A percentile compares a stretch with the other conserved stretches of the same genome.
phyloP scores from a whole-genome alignment of 352 stramenopile genomes.

The Phytophthora hybrid region DNA sequence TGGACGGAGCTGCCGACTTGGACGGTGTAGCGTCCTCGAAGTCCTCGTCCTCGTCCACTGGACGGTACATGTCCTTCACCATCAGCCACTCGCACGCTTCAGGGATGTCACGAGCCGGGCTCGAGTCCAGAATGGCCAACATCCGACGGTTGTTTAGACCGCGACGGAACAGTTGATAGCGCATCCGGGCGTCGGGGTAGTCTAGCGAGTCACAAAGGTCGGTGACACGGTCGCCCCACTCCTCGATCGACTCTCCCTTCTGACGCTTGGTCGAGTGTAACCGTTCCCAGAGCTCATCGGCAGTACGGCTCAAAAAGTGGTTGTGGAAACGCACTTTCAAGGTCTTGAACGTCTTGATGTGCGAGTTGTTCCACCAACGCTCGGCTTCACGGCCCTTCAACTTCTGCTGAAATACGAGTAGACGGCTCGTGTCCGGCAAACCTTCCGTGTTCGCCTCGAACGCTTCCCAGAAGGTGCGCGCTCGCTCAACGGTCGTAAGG shows the following conservation, averaged over 20 bases:
- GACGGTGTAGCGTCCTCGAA: neutral
- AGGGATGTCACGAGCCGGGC: neutral
- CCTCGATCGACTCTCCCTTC: conserved; percentile 2
- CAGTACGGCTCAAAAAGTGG: conserved; percentile 1
- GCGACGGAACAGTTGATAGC: neutral
- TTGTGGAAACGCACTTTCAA: neutral
- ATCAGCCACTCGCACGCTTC: conserved; percentile 5
- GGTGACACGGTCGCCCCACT: conserved; percentile 4
- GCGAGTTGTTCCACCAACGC: conserved; percentile 2
- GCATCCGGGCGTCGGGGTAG: neutral
- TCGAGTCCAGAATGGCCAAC: neutral
- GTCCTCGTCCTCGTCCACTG: neutral
- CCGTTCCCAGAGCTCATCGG: neutral
- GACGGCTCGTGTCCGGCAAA: neutral
- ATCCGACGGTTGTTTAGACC: neutral
- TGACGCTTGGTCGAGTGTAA: neutral
- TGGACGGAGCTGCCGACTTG: rapidly evolving
- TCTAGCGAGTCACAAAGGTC: conserved; percentile 11
- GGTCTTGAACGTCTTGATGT: neutral
- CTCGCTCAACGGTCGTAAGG: neutral
- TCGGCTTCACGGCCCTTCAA: neutral
- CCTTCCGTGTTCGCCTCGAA: conserved; percentile 1
- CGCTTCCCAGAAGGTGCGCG: neutral
- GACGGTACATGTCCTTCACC: conserved; percentile 6
- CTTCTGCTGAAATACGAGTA: conserved; percentile 1